Conservation (phyloP, 305 asterid genomes). For the Petunia hybrid region DNA sequence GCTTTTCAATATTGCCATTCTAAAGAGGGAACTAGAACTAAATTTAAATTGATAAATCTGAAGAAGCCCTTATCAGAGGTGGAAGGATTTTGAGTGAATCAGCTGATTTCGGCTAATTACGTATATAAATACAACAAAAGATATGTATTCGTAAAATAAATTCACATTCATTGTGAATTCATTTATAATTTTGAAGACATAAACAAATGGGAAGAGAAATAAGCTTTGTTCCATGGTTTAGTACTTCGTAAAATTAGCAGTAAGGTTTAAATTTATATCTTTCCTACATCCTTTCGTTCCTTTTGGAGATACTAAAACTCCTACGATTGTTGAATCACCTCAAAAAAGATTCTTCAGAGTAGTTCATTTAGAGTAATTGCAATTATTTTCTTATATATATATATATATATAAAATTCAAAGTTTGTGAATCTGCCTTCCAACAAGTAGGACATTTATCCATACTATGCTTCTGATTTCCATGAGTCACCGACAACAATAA, state of each 20-base stretch:
- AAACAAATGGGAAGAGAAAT: too few relatives aligned
- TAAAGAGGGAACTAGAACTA: neutral
- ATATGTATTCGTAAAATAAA: too few relatives aligned
- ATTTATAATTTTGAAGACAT: neutral
- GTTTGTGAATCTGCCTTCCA: neutral
- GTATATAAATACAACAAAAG: too few relatives aligned
- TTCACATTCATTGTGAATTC: too few relatives aligned
- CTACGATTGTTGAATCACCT: neutral
- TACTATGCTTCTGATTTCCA: neutral
- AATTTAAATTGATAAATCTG: neutral
- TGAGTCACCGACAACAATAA: neutral
- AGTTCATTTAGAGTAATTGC: constrained; percentile 1
- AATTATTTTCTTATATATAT: neutral
- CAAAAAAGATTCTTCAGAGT: neutral
- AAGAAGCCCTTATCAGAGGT: neutral
- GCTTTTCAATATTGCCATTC: neutral
- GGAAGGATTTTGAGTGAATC: too few relatives aligned
- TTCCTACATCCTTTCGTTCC: neutral
- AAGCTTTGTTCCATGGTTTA: too few relatives aligned
- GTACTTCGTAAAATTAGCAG: too few relatives aligned
- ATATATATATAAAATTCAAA: too few relatives aligned
- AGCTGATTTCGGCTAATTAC: too few relatives aligned
- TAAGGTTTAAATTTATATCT: neutral
- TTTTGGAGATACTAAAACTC: neutral
- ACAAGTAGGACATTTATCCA: neutral